Evolutionary conservation across 345 rosid species (phyloP).

Genomic region (Combretum micranthum): DNA sequence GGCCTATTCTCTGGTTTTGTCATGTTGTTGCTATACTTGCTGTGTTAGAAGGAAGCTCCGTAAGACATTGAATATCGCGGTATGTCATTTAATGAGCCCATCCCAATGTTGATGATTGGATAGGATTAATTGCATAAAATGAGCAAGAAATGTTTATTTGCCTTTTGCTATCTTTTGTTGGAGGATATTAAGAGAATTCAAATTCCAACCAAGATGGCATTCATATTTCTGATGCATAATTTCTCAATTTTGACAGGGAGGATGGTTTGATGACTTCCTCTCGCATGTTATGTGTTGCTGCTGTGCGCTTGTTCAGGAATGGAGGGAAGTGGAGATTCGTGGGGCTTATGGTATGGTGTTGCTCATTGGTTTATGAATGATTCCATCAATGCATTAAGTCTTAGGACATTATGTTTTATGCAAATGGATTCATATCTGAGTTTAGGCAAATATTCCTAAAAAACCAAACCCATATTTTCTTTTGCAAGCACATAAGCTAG

Average conservation of each 20-base stretch:
- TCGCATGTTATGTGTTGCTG: constrained; percentile 98
- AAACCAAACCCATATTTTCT: too few species aligned
- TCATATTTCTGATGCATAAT: not conserved
- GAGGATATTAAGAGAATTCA: too few species aligned
- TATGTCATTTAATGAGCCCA: constrained; percentile 23
- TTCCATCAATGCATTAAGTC: not conserved
- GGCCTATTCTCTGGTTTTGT: constrained; percentile 87
- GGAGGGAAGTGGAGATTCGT: constrained; percentile 90
- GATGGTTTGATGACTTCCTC: constrained; percentile 84
- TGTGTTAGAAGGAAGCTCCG: constrained; percentile 93
- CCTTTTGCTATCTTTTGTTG: too few species aligned
- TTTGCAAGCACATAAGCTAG: too few species aligned
- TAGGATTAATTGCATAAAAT: not conserved
- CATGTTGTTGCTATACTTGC: constrained; percentile 98
- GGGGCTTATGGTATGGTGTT: constrained; percentile 51
- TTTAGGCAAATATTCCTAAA: too few species aligned
- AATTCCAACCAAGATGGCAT: too few species aligned
- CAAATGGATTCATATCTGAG: too few species aligned
- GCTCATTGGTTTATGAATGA: not conserved
- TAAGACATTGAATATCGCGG: constrained; percentile 69
- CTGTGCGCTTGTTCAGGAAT: constrained; percentile 98
- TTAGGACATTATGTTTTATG: not conserved
- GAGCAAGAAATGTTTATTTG: too few species aligned
- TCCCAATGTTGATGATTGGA: not conserved
- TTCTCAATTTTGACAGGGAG: constrained; percentile 48